phyloP scores from a whole-genome alignment of 1,284 basidiomycete species.

The Ganoderma leucocontextum region DNA sequence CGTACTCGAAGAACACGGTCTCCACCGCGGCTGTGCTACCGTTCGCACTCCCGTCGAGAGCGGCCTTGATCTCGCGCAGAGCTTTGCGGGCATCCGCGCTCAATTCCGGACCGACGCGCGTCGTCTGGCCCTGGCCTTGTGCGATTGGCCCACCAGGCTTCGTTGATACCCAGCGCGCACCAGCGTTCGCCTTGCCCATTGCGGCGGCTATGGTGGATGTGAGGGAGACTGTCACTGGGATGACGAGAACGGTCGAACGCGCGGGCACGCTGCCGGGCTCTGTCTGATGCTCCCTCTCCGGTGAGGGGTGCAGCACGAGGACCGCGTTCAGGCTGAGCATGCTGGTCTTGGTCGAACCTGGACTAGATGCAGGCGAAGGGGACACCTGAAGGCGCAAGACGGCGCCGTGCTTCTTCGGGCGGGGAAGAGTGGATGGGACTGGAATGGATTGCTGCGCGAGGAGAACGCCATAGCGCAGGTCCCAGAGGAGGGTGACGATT shows the following conservation, averaged over 20 bases:
- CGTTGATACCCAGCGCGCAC: conserved; percentile 57
- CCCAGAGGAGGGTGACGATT: conserved; percentile 72
- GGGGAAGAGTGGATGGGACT: conserved; percentile 57
- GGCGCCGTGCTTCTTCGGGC: conserved; percentile 47
- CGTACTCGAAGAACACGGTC: conserved; percentile 60
- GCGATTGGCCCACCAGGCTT: conserved; percentile 12
- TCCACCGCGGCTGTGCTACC: conserved; percentile 47
- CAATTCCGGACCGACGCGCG: conserved; percentile 27
- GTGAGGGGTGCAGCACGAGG: conserved; percentile 59
- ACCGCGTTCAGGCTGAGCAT: conserved; percentile 51
- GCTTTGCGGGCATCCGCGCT: conserved; percentile 47
- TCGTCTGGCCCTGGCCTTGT: conserved; percentile 5
- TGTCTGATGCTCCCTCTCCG: conserved; percentile 26
- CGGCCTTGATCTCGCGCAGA: conserved; percentile 45
- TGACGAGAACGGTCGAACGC: conserved; percentile 61
- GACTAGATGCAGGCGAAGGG: conserved; percentile 32
- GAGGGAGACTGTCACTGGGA: conserved; percentile 60
- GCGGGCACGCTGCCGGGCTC: conserved; percentile 35
- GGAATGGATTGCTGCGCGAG: conserved; percentile 62
- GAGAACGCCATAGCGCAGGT: conserved; percentile 73
- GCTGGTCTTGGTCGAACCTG: conserved; percentile 9
- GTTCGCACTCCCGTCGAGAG: conserved; percentile 25
- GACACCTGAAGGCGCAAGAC: conserved; percentile 41
- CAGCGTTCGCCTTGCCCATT: conserved; percentile 58
- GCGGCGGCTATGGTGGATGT: conserved; percentile 69